Evolutionary conservation across 108 stramenopile species (phyloP).

Genomic region (Phaeodactylum tricornutum): DNA sequence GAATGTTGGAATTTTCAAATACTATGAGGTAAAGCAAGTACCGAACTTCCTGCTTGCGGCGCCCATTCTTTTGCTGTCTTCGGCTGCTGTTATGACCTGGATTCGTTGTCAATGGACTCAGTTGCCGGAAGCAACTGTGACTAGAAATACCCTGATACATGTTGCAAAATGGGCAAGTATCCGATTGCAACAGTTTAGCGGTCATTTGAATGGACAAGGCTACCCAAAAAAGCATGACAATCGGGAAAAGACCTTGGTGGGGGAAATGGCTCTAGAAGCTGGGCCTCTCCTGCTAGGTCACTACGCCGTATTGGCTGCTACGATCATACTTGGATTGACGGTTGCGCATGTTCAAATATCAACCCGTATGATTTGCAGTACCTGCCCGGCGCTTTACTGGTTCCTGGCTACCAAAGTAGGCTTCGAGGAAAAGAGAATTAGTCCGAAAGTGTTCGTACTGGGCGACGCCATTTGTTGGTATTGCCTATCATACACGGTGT

Average conservation of each 20-base stretch:
- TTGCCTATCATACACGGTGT: constrained; percentile 43
- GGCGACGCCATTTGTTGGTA: constrained; percentile 21
- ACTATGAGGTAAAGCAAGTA: constrained; percentile 69
- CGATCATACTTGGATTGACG: constrained; percentile 41
- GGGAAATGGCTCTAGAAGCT: too few species aligned
- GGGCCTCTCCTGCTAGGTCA: constrained; percentile 28
- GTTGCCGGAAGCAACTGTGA: not conserved
- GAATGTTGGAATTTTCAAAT: constrained; percentile 79
- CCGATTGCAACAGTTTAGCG: too few species aligned
- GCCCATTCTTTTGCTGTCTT: constrained; percentile 44
- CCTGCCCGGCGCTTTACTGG: constrained; percentile 78
- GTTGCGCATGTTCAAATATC: constrained; percentile 83
- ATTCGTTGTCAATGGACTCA: constrained; percentile 18
- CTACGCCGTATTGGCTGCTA: constrained; percentile 61
- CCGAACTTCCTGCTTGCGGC: constrained; percentile 76
- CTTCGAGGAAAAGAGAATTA: constrained; percentile 1
- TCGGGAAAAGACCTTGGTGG: too few species aligned
- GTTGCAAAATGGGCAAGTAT: too few species aligned
- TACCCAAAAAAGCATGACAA: too few species aligned
- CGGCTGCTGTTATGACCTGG: constrained; percentile 35
- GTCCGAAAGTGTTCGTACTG: not conserved
- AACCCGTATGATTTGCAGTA: constrained; percentile 70
- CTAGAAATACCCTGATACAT: too few species aligned
- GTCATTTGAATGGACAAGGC: too few species aligned
- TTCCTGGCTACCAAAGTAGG: constrained; percentile 19